These are phyloP conservation scores for Tricholoma flavovirens DNA, from an alignment of 768 basidiomycete species.

Conservation along the genomic window DNA sequence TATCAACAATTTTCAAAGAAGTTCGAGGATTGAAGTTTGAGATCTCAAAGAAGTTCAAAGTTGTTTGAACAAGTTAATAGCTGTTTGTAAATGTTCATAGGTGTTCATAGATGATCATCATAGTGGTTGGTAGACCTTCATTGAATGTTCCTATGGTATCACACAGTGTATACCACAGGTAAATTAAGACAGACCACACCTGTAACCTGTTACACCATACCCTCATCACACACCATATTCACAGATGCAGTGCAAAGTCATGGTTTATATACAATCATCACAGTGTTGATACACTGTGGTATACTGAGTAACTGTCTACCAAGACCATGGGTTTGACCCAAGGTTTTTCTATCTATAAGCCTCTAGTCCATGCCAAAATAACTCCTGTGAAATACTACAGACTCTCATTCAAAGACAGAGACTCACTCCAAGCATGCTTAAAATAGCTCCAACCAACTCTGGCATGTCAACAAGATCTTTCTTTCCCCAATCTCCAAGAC, in stretches of 20 bases:
- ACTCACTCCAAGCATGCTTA: neutral
- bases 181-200: neutral
- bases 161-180: neutral
- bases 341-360: neutral
- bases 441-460: constrained; percentile 5
- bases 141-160: no score
- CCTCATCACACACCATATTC: neutral
- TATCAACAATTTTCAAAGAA: no score
- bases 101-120: no score
- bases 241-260: neutral
- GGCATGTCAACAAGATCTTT: constrained; percentile 8
- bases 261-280: neutral
- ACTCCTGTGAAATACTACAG: neutral
- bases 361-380: neutral
- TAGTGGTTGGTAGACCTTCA: no score
- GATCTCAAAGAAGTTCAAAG: no score
- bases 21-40: no score
- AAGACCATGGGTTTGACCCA: neutral
- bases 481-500: constrained; percentile 17
- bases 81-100: no score
- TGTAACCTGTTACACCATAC: neutral
- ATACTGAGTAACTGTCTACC: neutral
- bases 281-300: neutral
- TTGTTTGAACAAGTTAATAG: no score
- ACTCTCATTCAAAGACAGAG: neutral